Conservation (phyloP, 2,329 filamentous ascomycete genomes). For the Fusarium sp. region DNA sequence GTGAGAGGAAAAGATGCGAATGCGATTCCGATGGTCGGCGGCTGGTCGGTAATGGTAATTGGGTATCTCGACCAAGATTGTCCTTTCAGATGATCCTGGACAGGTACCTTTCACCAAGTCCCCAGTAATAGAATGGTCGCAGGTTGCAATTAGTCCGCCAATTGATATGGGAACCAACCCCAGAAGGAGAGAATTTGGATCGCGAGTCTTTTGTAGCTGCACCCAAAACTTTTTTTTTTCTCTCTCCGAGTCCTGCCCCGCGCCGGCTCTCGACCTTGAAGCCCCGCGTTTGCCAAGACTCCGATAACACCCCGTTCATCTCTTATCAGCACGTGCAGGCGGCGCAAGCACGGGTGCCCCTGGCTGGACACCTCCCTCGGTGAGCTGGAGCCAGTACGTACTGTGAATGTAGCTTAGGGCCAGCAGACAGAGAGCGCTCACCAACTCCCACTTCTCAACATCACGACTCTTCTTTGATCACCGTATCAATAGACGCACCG, state of each 20-base stretch:
- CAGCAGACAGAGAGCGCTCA: neutral
- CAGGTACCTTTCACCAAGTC: neutral
- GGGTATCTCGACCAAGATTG: constrained; percentile 2
- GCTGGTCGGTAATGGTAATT: constrained; percentile 3
- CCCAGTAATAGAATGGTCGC: neutral
- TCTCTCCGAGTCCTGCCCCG: constrained; percentile 14
- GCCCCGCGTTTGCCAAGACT: constrained; percentile 27
- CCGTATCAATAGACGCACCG: neutral
- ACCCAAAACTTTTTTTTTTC: constrained; percentile 14
- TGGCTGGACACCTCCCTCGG: neutral
- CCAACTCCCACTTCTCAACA: neutral
- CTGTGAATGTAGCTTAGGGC: neutral
- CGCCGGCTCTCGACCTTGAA: neutral
- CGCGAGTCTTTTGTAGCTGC: constrained; percentile 2
- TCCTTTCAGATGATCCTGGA: constrained; percentile 17
- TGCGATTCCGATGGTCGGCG: constrained; percentile 36
- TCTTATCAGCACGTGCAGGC: constrained; percentile 33
- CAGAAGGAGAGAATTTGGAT: neutral
- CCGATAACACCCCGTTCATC: constrained; percentile 5
- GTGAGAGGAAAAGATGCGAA: constrained; percentile 15
- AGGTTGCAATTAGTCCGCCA: constrained; percentile 32
- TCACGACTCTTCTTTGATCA: neutral
- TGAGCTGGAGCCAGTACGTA: constrained; percentile 15
- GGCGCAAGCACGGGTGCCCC: neutral
- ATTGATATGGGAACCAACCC: constrained; percentile 33